These are phyloP conservation scores for Lupinus albus DNA, from an alignment of 306 rosid genomes.

Conservation along the genomic window DNA sequence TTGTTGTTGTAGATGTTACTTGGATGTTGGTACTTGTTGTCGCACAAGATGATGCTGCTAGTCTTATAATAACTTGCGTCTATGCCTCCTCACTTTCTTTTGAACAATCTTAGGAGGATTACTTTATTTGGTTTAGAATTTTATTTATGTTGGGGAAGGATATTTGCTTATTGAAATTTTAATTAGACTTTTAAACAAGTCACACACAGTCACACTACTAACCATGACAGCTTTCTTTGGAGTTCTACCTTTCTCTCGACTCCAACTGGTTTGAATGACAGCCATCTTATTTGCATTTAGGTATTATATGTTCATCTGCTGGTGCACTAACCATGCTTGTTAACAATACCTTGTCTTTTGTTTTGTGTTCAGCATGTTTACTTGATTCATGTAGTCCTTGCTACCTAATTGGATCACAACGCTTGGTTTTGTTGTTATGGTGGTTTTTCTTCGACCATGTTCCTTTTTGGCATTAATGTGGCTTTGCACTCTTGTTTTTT, in stretches of 20 bases:
- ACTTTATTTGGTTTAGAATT: conserved; percentile 20
- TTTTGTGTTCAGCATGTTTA: neutral
- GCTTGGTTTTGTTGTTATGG: neutral
- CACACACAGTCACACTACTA: neutral
- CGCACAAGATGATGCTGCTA: conserved; percentile 17
- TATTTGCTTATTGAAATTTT: conserved; percentile 23
- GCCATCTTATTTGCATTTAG: neutral
- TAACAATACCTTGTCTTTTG: neutral
- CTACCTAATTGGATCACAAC: neutral
- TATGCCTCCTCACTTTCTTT: conserved; percentile 30
- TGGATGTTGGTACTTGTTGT: conserved; percentile 33
- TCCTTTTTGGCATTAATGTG: conserved; percentile 8
- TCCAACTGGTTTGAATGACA: neutral
- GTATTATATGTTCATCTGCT: neutral
- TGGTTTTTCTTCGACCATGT: neutral
- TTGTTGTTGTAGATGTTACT: conserved; percentile 50
- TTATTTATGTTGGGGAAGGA: conserved; percentile 29
- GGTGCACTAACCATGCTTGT: conserved; percentile 4
- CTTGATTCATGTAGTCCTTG: neutral
- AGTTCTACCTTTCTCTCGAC: neutral
- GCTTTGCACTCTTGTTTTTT: conserved; percentile 1
- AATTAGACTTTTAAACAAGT: neutral
- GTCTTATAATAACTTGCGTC: conserved; percentile 38
- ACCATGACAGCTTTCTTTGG: conserved; percentile 8
- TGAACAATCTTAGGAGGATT: conserved; percentile 23